Evolutionary conservation across 208 protist species (phyloP).

Genomic region (Crithidia fasciculata): DNA sequence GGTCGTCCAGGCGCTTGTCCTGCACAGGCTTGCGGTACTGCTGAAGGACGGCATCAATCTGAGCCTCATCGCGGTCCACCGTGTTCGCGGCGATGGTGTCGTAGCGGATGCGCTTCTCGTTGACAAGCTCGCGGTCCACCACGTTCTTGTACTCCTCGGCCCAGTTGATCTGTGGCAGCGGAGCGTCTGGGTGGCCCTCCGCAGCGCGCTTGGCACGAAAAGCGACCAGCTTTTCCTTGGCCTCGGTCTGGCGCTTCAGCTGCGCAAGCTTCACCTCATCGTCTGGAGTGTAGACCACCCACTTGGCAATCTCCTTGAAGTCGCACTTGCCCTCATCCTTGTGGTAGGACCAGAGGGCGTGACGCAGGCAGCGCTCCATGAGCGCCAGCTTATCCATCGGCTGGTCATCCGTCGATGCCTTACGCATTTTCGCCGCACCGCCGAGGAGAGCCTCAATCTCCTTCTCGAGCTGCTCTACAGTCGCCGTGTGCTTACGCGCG

Average conservation of each 20-base stretch:
- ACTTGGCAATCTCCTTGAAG: constrained; percentile 89
- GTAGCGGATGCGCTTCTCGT: constrained; percentile 91
- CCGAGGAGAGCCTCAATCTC: constrained; percentile 92
- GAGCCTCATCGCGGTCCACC: constrained; percentile 78
- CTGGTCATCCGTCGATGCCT: constrained; percentile 78
- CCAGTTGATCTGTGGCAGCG: constrained; percentile 82
- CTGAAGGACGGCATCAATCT: constrained; percentile 86
- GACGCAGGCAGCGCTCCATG: constrained; percentile 93
- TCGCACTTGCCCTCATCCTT: constrained; percentile 90
- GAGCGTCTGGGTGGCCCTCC: constrained; percentile 63
- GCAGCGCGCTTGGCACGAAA: constrained; percentile 74
- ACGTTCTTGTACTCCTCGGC: constrained; percentile 72
- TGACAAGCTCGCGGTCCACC: constrained; percentile 87
- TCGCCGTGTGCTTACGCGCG: constrained; percentile 75
- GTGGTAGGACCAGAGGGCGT: constrained; percentile 92
- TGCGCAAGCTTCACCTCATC: constrained; percentile 82
- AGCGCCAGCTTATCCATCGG: constrained; percentile 91
- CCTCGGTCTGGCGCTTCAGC: constrained; percentile 80
- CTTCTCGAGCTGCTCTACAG: constrained; percentile 88
- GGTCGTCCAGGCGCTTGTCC: constrained; percentile 86
- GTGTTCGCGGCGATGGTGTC: constrained; percentile 82
- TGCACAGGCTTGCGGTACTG: constrained; percentile 88
- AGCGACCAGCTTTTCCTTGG: constrained; percentile 72
- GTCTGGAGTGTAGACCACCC: constrained; percentile 91
- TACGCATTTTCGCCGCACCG: constrained; percentile 75